Evolutionary conservation across 2,329 filamentous ascomycete species (phyloP), one percentile per base, ranked within the genome.

Genomic region (Colletotrichum destructivum): DNA sequence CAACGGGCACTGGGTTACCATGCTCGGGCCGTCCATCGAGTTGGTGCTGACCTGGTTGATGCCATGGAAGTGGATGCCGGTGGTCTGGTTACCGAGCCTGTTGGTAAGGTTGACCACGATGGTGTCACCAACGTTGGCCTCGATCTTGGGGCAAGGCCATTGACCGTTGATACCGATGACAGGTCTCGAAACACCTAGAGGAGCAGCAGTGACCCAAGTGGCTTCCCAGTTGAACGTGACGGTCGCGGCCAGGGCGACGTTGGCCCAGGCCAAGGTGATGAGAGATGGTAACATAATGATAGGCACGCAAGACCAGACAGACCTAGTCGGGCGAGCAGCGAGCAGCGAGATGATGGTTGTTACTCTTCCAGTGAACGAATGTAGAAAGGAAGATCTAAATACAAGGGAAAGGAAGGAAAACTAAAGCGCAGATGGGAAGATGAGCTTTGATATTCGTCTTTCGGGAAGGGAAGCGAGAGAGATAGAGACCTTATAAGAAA

Each of bases 91-190:
- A n/a, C 83, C 84, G 8, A 90, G 82, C 44, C 80, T 77, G 78
- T 90, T 90, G 74, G 79, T 79, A 21, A 88, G 77, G 68, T 85
- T 86, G 51, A 89, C 81, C 8, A 87, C 75, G 57, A 89, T 69
- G 38, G 80, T 84, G 73, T 90, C 88, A 46, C 87, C 88, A 35
- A 85, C 82, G 55, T 80, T 84, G 52, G 85, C 88, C 69, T 87
- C 82, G 40, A 91, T 85, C 7, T 78, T 77, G 1, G 91, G 91
- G 65, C 89, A 86, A 15, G 90, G 90, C 88, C 90, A 91, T 76
- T 87, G 77, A 4, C 85, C 85, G 75, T 92, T 92, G 78, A 92
- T 88, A 15, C 88, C 89, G 16, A 83, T 80, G 54, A 84, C 80
- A 3, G 81, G 78, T 26, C 82, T 77, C 13, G 73, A 69, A 56